phyloP scores from a whole-genome alignment of 1,284 basidiomycete genomes.

The Macrocybe sp. region DNA sequence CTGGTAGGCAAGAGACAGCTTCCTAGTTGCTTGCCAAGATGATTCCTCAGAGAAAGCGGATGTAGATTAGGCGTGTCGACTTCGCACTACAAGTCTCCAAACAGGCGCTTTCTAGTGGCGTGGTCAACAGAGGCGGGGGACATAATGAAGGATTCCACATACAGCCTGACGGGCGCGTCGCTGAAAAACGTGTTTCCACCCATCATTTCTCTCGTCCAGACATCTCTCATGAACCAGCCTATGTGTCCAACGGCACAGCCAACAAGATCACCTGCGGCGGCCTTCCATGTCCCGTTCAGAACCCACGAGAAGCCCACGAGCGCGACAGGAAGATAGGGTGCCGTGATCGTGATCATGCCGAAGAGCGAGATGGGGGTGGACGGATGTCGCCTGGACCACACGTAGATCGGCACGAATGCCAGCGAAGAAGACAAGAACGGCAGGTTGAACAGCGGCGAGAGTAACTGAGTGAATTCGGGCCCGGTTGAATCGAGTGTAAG shows the following conservation, averaged over 20 bases:
- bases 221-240: slow-evolving; percentile 90
- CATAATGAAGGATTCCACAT: slow-evolving; percentile 33
- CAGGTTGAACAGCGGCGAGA: slow-evolving; percentile 84
- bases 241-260: slow-evolving; percentile 90
- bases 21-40: too few relatives aligned
- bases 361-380: slow-evolving; percentile 94
- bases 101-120: slow-evolving; percentile 50
- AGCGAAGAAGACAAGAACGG: slow-evolving; percentile 88
- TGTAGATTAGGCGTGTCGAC: too few relatives aligned
- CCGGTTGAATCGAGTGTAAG: not conserved
- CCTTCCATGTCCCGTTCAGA: slow-evolving; percentile 81
- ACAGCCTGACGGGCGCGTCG: slow-evolving; percentile 77
- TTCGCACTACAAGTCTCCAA: slow-evolving; percentile 43
- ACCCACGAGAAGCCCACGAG: slow-evolving; percentile 90
- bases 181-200: slow-evolving; percentile 73
- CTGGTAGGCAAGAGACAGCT: too few relatives aligned
- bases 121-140: slow-evolving; percentile 5
- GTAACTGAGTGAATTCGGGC: slow-evolving; percentile 36
- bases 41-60: too few relatives aligned
- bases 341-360: slow-evolving; percentile 90
- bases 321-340: slow-evolving; percentile 91
- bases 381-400: slow-evolving; percentile 94
- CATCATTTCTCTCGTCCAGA: slow-evolving; percentile 91
- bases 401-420: slow-evolving; percentile 92
- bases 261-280: slow-evolving; percentile 80